Conservation (phyloP, 2,329 filamentous ascomycete species). For the Nakataea oryzae region DNA sequence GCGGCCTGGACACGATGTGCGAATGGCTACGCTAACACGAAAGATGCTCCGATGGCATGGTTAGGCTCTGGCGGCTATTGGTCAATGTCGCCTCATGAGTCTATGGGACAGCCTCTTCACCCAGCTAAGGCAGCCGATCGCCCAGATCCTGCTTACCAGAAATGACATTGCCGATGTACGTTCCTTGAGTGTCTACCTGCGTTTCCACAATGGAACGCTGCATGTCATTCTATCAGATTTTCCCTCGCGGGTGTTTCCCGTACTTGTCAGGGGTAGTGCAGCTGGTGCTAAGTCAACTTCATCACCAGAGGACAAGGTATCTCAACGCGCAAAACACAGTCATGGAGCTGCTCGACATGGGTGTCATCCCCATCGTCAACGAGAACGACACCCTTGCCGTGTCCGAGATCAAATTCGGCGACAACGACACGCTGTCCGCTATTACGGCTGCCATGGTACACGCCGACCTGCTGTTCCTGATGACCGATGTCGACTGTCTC, state of each 20-base stretch:
- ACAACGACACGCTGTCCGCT: constrained; percentile 94
- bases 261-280: neutral
- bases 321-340: constrained; percentile 96
- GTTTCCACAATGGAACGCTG: neutral
- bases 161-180: constrained; percentile 91
- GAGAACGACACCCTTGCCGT: constrained; percentile 97
- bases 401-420: constrained; percentile 97
- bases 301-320: constrained; percentile 69
- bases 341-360: constrained; percentile 80
- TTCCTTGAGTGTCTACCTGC: constrained; percentile 5
- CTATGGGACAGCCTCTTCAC: constrained; percentile 90
- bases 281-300: neutral
- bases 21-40: neutral
- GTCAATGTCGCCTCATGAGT: constrained; percentile 88
- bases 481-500: constrained; percentile 97
- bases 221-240: neutral
- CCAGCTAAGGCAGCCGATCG: constrained; percentile 81
- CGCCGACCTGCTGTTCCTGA: constrained; percentile 91
- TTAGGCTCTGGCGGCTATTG: constrained; percentile 83
- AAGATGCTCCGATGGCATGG: neutral
- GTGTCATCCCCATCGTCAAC: constrained; percentile 96
- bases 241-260: constrained; percentile 5
- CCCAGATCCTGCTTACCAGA: constrained; percentile 86
- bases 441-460: constrained; percentile 97
- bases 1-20: neutral